Base-by-base conservation (phyloP, 2,329 filamentous ascomycete genomes). In the Alternaria brassicicola region DNA sequence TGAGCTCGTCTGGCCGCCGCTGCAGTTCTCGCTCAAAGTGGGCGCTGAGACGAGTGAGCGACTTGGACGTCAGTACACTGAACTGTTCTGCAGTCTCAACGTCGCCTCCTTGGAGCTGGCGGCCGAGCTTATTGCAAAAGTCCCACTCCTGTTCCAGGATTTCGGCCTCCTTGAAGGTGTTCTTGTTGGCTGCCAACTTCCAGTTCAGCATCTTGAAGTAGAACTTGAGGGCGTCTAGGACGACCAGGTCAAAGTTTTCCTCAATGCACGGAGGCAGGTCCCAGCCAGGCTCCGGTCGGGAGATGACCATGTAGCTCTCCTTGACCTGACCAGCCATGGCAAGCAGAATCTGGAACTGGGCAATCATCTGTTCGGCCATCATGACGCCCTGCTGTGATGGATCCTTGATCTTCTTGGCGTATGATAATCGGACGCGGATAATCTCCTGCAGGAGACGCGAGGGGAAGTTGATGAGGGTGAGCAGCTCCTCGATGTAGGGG, bases 191-290 rank as follows among this genome's bases (percentile, higher is more conserved):
- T 68, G 91, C 93, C 52, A 99, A 82, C 78, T 98, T 98, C 92
- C 93, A 98, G 74, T 98, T 97, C 42, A 99, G 83, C 86, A 99
- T 93, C 76, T 94, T 95, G 84, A 99, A 99, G 79, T 99, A 99
- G 77, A 97, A 98, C 76, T 94, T 96, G 67, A 99, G 82, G 0
- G 94, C 93, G 71, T 97, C 94, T 41, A 99, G 80, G 9, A 98
- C 92, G 17, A 96, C 92, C 31, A 89, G 86, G 74, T 98, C 95
- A 71, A 98, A 99, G 39, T 92, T 92, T 74, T 99, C 95, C 73
- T 98, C 95, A 64, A 99, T 96, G 78, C 93, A 97, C 8, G 93
- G 92, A 3, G 95, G 95, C 53, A 98, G 80, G 69, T 98, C 93
- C 95, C 95, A 99, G 45, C 95, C 94, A 19, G 90, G 88, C 76